A percentile compares a stretch with the other conserved stretches of the same genome.
phyloP scores from a whole-genome alignment of 805 yeast genomes.

The Wickerhamiella nectarea region DNA sequence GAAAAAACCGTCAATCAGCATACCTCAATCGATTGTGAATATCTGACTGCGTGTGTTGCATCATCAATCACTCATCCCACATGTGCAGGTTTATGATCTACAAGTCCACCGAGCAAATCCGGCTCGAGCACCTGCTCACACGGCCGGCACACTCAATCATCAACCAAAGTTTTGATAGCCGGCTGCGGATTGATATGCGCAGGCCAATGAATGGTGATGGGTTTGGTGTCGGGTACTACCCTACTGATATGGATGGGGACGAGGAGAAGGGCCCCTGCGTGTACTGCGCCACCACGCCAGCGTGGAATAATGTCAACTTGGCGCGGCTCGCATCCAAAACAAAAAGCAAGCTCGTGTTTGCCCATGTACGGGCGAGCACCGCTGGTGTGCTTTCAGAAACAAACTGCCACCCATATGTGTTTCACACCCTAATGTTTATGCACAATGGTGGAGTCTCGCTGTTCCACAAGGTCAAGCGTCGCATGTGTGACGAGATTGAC shows the following conservation, averaged over 20 bases:
- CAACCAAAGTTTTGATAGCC: conserved; percentile 85
- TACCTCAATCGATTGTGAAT: too few species aligned
- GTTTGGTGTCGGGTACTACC: conserved; percentile 91
- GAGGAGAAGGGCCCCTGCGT: conserved; percentile 70
- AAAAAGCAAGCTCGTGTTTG: conserved; percentile 70
- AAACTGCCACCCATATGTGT: conserved; percentile 92
- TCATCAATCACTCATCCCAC: too few species aligned
- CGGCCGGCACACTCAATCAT: conserved; percentile 95
- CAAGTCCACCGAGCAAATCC: conserved; percentile 81
- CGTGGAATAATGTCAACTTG: conserved; percentile 85
- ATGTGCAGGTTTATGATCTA: conserved; percentile 93
- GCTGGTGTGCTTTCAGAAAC: conserved; percentile 90
- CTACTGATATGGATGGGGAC: conserved; percentile 36
- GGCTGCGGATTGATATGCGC: conserved; percentile 73
- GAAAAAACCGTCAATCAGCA: too few species aligned
- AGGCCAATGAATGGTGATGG: conserved; percentile 98
- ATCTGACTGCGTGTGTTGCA: not conserved
- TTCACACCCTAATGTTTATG: conserved; percentile 84
- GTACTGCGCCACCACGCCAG: conserved; percentile 88
- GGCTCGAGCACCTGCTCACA: conserved; percentile 73
- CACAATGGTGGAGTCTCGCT: conserved; percentile 77
- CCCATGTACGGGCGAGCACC: conserved; percentile 92
- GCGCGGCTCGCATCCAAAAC: conserved; percentile 82
- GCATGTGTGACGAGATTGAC: conserved; percentile 52
- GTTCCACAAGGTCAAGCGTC: conserved; percentile 60